phyloP scores from a whole-genome alignment of 345 rosid species.

The Lagerstroemia speciosa region DNA sequence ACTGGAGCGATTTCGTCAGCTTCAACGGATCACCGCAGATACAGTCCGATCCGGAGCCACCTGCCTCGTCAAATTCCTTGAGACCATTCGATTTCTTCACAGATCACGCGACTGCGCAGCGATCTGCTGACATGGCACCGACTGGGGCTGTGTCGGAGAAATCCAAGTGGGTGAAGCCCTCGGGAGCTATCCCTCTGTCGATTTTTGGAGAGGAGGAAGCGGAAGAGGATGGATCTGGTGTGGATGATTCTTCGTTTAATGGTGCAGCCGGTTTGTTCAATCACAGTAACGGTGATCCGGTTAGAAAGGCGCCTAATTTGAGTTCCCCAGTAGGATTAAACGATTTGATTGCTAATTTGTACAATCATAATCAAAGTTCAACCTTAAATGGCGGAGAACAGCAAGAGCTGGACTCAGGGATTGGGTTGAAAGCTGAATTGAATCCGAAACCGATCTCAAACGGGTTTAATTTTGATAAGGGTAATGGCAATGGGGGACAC shows the following conservation, averaged over 20 bases:
- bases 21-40: constrained; percentile 12
- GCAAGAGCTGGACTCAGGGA: constrained; percentile 4
- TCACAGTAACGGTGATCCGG: constrained; percentile 17
- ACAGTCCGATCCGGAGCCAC: constrained; percentile 10
- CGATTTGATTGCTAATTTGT: constrained; percentile 42
- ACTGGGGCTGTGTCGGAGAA: constrained; percentile 24
- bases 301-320: constrained; percentile 17
- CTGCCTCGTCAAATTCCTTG: constrained; percentile 18
- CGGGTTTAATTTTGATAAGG: constrained; percentile 8
- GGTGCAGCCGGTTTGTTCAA: constrained; percentile 19
- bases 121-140: not conserved
- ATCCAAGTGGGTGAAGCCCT: constrained; percentile 30
- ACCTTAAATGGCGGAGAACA: not conserved
- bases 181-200: constrained; percentile 78
- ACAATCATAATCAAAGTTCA: constrained; percentile 10
- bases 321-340: constrained; percentile 12
- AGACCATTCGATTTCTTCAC: constrained; percentile 1
- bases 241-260: constrained; percentile 19
- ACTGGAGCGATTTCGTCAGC: constrained; percentile 74
- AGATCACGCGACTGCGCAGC: constrained; percentile 12
- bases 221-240: constrained; percentile 30
- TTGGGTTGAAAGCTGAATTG: constrained; percentile 11
- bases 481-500: constrained; percentile 14
- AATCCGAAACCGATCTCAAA: constrained; percentile 8
- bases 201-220: constrained; percentile 57